These are phyloP conservation scores for Haemoproteus tartakovskyi DNA, from an alignment of 169 alveolate species.

Conservation along the genomic window DNA sequence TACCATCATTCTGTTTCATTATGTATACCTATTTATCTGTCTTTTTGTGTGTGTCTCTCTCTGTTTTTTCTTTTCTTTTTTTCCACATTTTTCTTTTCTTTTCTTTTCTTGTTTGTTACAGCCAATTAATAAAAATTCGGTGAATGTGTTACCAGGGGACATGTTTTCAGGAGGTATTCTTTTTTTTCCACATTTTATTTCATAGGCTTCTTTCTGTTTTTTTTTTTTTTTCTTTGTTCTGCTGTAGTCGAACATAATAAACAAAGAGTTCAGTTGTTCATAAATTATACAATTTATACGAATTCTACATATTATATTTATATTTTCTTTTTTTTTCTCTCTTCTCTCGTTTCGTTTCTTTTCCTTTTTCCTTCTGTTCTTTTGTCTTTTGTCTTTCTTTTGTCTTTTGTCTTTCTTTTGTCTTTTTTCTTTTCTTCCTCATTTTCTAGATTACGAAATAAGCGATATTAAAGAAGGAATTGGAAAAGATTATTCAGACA, in stretches of 20 bases:
- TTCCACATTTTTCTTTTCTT: neutral
- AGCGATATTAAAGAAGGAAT: constrained; percentile 4
- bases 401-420: neutral
- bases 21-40: too few species aligned
- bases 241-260: too few species aligned
- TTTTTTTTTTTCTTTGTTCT: too few species aligned
- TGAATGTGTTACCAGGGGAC: constrained; percentile 58
- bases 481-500: constrained; percentile 26
- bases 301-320: too few species aligned
- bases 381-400: neutral
- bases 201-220: neutral
- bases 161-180: constrained; percentile 11
- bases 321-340: neutral
- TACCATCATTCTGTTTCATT: too few species aligned
- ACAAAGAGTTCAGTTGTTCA: too few species aligned
- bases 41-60: neutral
- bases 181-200: neutral
- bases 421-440: neutral
- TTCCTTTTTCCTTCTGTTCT: neutral
- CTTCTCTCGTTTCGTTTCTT: neutral
- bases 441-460: neutral
- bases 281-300: too few species aligned
- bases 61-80: neutral
- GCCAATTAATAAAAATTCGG: constrained; percentile 54
- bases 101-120: neutral